Percentiles rank a stretch among this genome's conserved stretches.
Evolutionary conservation across 768 basidiomycete species (phyloP).

Genomic region (Nidularia sp.): DNA sequence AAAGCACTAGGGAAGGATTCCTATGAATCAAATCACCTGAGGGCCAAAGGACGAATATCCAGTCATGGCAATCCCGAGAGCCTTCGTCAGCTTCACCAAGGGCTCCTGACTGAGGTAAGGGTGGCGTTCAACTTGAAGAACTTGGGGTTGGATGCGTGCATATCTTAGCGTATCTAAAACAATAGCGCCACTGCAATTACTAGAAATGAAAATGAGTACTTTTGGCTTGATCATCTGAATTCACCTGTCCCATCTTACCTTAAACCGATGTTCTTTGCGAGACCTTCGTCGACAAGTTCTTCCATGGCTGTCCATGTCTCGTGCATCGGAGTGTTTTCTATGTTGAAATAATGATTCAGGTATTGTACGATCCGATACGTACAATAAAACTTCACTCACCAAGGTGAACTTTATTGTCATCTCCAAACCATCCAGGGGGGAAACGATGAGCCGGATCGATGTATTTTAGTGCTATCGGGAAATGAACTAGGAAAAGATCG

Average conservation of each 20-base stretch:
- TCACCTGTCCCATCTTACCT: constrained; percentile 33
- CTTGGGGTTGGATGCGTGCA: constrained; percentile 66
- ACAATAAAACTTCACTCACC: constrained; percentile 29
- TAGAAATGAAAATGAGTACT: constrained; percentile 18
- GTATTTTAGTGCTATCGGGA: constrained; percentile 79
- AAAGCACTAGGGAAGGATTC: constrained; percentile 4
- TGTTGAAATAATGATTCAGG: background rate
- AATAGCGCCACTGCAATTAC: constrained; percentile 71
- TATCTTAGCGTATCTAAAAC: constrained; percentile 77
- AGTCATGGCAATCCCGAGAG: constrained; percentile 56
- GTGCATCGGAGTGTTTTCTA: constrained; percentile 65
- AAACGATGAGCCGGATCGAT: constrained; percentile 74
- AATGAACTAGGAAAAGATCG: constrained; percentile 80
- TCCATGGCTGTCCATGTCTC: constrained; percentile 89
- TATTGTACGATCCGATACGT: too few relatives aligned
- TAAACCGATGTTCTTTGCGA: constrained; percentile 77
- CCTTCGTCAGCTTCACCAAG: constrained; percentile 50
- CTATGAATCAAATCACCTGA: constrained; percentile 13
- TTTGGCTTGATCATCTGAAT: background rate
- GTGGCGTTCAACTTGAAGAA: constrained; percentile 70
- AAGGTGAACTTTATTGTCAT: constrained; percentile 65
- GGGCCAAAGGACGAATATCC: constrained; percentile 57
- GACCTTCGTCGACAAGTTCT: constrained; percentile 63
- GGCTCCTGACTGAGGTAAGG: constrained; percentile 65
- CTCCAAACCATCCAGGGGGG: constrained; percentile 80